Evolutionary conservation across 1,139 yeast species (phyloP).

Genomic region (Protomyces inundatus): DNA sequence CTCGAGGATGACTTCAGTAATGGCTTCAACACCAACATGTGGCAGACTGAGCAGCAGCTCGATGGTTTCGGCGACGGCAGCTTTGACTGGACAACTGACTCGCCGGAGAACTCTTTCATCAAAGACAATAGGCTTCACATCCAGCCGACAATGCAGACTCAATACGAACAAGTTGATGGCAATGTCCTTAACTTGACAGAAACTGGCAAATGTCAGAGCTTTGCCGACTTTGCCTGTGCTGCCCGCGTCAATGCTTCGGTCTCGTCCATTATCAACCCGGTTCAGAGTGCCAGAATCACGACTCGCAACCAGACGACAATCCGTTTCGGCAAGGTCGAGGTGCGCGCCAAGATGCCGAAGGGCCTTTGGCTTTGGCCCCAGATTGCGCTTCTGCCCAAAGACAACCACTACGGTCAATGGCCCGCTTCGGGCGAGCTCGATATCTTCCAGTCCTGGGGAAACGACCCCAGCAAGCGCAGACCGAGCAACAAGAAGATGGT

Average conservation of each 20-base stretch:
- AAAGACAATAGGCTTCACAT: constrained; percentile 27
- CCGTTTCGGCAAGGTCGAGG: constrained; percentile 29
- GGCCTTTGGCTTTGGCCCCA: constrained; percentile 32
- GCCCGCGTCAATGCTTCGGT: constrained; percentile 23
- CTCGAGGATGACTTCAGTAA: constrained; percentile 20
- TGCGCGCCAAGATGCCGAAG: constrained; percentile 28
- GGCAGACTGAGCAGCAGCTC: constrained; percentile 28
- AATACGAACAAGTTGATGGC: constrained; percentile 25
- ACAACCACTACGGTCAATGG: constrained; percentile 28
- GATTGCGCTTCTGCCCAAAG: constrained; percentile 29
- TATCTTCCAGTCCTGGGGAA: constrained; percentile 29
- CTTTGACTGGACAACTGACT: constrained; percentile 29
- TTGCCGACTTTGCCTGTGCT: constrained; percentile 22
- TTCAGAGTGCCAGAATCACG: constrained; percentile 29
- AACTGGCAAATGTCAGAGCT: constrained; percentile 26
- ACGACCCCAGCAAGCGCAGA: constrained; percentile 26
- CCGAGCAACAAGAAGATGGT: constrained; percentile 28
- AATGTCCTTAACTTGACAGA: constrained; percentile 29
- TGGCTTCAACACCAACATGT: constrained; percentile 10
- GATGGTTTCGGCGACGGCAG: constrained; percentile 30
- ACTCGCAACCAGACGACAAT: constrained; percentile 23
- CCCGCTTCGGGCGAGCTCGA: constrained; percentile 32
- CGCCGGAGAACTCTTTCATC: constrained; percentile 26
- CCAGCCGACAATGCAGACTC: constrained; percentile 28
- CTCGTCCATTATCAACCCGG: constrained; percentile 27